These are phyloP conservation scores for Naganishia liquefaciens DNA, from an alignment of 1,284 basidiomycete species.

Conservation along the genomic window DNA sequence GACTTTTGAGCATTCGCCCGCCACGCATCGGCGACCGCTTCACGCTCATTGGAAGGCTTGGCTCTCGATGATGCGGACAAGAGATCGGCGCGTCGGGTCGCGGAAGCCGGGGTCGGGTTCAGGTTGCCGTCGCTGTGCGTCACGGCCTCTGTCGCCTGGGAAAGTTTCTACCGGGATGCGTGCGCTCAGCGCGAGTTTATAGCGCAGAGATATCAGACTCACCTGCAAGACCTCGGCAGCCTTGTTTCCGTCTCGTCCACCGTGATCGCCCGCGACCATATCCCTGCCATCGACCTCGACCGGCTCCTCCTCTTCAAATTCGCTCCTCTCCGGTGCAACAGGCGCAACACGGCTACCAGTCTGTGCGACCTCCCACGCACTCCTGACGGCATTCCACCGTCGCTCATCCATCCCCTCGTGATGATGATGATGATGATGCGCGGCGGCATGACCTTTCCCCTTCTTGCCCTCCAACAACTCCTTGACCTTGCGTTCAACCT, in stretches of 20 bases:
- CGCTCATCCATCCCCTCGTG: conserved; percentile 41
- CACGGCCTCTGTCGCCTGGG: conserved; percentile 18
- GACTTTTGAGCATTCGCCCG: conserved; percentile 10
- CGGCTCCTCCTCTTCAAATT: conserved; percentile 37
- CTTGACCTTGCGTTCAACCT: conserved; percentile 38
- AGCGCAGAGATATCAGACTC: background rate
- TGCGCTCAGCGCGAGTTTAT: background rate
- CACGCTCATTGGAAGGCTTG: conserved; percentile 12
- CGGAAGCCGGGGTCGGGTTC: conserved; percentile 31
- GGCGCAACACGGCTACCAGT: conserved; percentile 31
- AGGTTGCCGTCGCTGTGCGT: conserved; percentile 32
- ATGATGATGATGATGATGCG: conserved; percentile 9
- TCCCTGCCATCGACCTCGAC: conserved; percentile 58
- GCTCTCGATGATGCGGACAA: conserved; percentile 6
- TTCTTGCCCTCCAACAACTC: conserved; percentile 37
- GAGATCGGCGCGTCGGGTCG: conserved; percentile 27
- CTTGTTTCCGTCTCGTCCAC: conserved; percentile 47
- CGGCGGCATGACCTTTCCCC: background rate
- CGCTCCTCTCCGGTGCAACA: conserved; percentile 32
- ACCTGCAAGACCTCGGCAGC: conserved; percentile 42
- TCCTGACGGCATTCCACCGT: conserved; percentile 55
- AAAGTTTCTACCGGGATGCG: background rate
- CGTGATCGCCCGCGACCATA: conserved; percentile 56
- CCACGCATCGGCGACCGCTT: conserved; percentile 31
- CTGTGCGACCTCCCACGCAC: conserved; percentile 61